Evolutionary conservation across 169 alveolate species (phyloP).

Genomic region (Plasmodium cynomolgi): DNA sequence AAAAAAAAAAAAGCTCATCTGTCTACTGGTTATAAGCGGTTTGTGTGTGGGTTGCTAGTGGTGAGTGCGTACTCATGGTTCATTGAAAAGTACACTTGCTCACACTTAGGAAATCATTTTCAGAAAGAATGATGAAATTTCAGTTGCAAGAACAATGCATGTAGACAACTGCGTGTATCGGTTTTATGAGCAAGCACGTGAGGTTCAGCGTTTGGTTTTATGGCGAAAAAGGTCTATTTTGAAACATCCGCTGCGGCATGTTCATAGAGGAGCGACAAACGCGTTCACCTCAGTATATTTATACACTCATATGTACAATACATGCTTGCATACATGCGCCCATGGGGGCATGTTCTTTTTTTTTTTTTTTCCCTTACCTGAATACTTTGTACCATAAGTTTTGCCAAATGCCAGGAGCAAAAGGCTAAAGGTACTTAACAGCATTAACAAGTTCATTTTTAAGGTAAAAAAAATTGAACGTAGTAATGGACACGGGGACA

Average conservation of each 20-base stretch:
- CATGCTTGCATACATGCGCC: background rate
- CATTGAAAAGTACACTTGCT: background rate
- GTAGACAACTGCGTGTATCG: background rate
- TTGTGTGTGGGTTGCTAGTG: too few species aligned
- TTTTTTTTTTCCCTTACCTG: slow-evolving; percentile 29
- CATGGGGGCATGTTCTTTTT: background rate
- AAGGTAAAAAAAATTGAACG: slow-evolving; percentile 22
- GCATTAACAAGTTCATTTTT: slow-evolving; percentile 34
- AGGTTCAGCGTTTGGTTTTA: background rate
- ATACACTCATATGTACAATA: background rate
- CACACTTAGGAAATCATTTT: background rate
- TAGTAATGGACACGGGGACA: background rate
- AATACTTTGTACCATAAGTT: background rate
- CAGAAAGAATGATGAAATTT: background rate
- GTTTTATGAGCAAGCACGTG: background rate
- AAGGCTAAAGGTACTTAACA: slow-evolving; percentile 18
- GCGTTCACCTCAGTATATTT: background rate
- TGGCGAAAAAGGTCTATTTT: background rate
- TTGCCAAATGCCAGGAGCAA: slow-evolving; percentile 12
- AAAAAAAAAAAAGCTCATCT: background rate
- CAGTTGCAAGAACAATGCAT: background rate
- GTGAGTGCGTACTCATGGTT: background rate
- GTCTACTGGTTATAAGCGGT: background rate
- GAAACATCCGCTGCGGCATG: background rate
- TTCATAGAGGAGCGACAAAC: background rate